Evolutionary conservation across 148 eudicot species (phyloP).

Genomic region (Salicornia ramosissima): DNA sequence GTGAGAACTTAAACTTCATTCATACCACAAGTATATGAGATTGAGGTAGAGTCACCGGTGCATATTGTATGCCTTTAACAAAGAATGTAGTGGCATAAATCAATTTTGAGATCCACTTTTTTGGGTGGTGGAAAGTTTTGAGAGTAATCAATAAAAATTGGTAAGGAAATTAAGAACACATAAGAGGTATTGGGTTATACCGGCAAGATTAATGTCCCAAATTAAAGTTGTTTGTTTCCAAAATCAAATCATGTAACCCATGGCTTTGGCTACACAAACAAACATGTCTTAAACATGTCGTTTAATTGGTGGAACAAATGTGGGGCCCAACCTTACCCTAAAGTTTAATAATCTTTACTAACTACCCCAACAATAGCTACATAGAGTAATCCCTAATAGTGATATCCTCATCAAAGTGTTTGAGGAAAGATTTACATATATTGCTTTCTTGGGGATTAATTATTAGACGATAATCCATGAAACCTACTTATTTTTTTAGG

Average conservation of each 20-base stretch:
- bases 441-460: neutral
- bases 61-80: no score
- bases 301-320: constrained; percentile 25
- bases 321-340: neutral
- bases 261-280: constrained; percentile 19
- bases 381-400: constrained; percentile 9
- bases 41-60: no score
- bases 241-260: constrained; percentile 17
- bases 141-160: neutral
- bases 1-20: no score
- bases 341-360: constrained; percentile 17
- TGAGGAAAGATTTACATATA: constrained; percentile 18
- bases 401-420: constrained; percentile 26
- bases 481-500: neutral
- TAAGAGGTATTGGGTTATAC: constrained; percentile 7
- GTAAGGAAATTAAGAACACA: neutral
- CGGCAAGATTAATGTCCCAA: constrained; percentile 11
- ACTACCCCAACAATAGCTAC: constrained; percentile 14
- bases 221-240: neutral
- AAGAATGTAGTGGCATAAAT: no score
- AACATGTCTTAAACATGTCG: constrained; percentile 70
- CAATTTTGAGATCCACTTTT: neutral
- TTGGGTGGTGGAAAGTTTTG: constrained; percentile 7
- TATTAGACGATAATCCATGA: neutral
- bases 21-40: no score